A percentile compares a stretch with the other conserved stretches of the same genome.
Conservation (phyloP, 768 basidiomycete genomes). For the Roridomyces roridus region DNA sequence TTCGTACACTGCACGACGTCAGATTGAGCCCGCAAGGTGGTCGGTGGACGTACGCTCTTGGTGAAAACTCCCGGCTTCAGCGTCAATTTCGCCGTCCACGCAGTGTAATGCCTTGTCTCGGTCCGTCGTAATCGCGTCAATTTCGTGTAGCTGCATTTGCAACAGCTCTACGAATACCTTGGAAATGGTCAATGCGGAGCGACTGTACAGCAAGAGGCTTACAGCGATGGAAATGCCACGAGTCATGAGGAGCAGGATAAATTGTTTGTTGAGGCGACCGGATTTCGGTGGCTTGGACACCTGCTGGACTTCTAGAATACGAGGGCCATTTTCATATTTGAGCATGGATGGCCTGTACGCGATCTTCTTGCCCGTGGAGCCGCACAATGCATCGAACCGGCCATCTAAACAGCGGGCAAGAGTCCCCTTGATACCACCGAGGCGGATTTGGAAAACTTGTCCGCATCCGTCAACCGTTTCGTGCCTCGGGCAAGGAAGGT, state of each 20-base stretch:
- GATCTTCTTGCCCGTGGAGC: conserved; percentile 18
- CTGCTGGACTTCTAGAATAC: conserved; percentile 20
- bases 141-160: conserved; percentile 20
- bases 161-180: conserved; percentile 25
- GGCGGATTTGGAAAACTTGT: conserved; percentile 24
- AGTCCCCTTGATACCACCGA: conserved; percentile 28
- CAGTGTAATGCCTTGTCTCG: conserved; percentile 22
- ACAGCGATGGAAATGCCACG: conserved; percentile 16
- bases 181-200: not conserved
- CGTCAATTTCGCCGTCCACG: conserved; percentile 23
- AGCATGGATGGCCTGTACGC: conserved; percentile 27
- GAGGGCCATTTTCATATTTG: conserved; percentile 26
- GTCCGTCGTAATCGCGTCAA: conserved; percentile 14
- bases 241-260: conserved; percentile 26
- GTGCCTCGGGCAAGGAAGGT: not conserved
- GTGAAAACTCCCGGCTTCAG: conserved; percentile 14
- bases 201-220: not conserved
- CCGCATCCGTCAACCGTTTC: not conserved
- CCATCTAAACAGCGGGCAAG: conserved; percentile 23
- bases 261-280: conserved; percentile 27
- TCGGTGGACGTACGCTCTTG: conserved; percentile 19
- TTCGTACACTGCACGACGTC: conserved; percentile 20
- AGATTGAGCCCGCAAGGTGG: not conserved
- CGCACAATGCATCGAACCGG: conserved; percentile 16
- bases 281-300: conserved; percentile 15